phyloP scores from a whole-genome alignment of 768 basidiomycete species.

The Clavaria fumosa region DNA sequence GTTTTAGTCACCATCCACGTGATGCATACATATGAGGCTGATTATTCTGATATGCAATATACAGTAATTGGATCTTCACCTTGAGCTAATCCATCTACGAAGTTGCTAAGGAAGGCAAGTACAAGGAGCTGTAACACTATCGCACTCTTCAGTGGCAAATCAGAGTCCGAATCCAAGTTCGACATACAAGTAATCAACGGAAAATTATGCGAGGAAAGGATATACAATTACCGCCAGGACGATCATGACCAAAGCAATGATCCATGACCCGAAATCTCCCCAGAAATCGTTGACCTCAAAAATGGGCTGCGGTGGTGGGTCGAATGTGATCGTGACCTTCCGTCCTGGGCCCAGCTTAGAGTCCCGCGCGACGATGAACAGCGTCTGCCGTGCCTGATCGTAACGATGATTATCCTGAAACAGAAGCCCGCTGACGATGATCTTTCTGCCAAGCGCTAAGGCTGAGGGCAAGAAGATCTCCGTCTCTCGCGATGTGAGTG shows the following conservation, averaged over 20 bases:
- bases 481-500: conserved; percentile 45
- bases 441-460: conserved; percentile 38
- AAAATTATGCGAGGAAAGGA: too few relatives aligned
- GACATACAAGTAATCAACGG: too few relatives aligned
- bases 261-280: conserved; percentile 29
- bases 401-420: conserved; percentile 37
- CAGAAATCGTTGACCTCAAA: conserved; percentile 51
- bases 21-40: too few relatives aligned
- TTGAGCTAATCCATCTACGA: too few relatives aligned
- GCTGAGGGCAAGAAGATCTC: conserved; percentile 67
- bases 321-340: conserved; percentile 36
- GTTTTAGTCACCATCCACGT: too few relatives aligned
- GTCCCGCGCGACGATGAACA: conserved; percentile 43
- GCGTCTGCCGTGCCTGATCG: conserved; percentile 55
- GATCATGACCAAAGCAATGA: conserved; percentile 11
- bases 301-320: conserved; percentile 32
- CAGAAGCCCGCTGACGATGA: conserved; percentile 43
- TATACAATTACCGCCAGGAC: conserved; percentile 14
- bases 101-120: too few relatives aligned
- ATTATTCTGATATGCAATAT: too few relatives aligned
- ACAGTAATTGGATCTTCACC: too few relatives aligned
- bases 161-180: too few relatives aligned
- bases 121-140: too few relatives aligned
- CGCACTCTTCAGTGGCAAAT: too few relatives aligned
- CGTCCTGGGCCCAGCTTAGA: conserved; percentile 31